These are phyloP conservation scores for Cladosporium sp. DNA, from an alignment of 2,329 filamentous ascomycete genomes.

Conservation along the genomic window DNA sequence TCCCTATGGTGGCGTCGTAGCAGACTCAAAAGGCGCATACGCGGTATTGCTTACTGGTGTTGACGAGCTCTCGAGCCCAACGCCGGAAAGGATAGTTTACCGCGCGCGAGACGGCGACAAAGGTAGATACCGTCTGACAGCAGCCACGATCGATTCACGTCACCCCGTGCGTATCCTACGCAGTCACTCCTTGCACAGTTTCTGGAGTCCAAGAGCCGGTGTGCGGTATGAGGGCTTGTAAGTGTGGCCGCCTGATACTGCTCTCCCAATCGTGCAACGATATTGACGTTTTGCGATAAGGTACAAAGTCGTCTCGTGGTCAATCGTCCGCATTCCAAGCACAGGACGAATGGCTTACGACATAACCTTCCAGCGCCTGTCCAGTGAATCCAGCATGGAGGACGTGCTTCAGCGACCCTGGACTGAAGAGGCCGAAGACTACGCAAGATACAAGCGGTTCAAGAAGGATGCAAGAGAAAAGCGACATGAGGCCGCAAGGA, in stretches of 20 bases:
- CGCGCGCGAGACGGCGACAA: slow-evolving; percentile 43
- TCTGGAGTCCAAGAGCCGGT: slow-evolving; percentile 50
- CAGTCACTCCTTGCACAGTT: slow-evolving; percentile 46
- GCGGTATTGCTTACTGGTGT: slow-evolving; percentile 47
- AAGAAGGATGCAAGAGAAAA: slow-evolving; percentile 23
- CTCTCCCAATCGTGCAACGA: neutral
- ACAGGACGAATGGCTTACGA: slow-evolving; percentile 40
- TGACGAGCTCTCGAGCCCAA: slow-evolving; percentile 42
- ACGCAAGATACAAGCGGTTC: slow-evolving; percentile 50
- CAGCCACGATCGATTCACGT: slow-evolving; percentile 44
- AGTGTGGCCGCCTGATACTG: slow-evolving; percentile 28
- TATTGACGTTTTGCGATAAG: slow-evolving; percentile 25
- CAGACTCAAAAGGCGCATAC: slow-evolving; percentile 47
- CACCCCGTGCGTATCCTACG: slow-evolving; percentile 49
- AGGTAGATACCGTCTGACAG: slow-evolving; percentile 48
- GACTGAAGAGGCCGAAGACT: slow-evolving; percentile 51
- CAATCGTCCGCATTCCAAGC: slow-evolving; percentile 36
- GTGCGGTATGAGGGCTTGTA: slow-evolving; percentile 53
- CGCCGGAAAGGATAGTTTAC: slow-evolving; percentile 45
- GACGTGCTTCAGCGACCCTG: slow-evolving; percentile 44
- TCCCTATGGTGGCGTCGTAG: slow-evolving; percentile 47
- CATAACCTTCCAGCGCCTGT: slow-evolving; percentile 43
- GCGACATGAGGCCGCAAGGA: slow-evolving; percentile 19
- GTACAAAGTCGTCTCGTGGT: slow-evolving; percentile 46
- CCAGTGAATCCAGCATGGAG: slow-evolving; percentile 37